Conservation (phyloP, 192 early-diverging fungal species). For the Backusella tuberculispora region DNA sequence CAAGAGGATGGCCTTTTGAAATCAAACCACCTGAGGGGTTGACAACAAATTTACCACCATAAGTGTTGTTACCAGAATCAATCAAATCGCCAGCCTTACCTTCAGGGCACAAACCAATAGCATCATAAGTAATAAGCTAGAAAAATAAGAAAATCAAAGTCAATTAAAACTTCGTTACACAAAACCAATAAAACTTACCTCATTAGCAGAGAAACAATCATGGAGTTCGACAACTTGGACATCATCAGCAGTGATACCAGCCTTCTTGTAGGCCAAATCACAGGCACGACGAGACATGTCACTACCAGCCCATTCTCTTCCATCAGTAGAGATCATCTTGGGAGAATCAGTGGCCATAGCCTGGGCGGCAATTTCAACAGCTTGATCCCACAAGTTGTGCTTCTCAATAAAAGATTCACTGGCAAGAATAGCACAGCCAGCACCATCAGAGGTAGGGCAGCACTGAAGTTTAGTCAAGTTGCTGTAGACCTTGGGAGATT, state of each 20-base stretch:
- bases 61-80: constrained; percentile 57
- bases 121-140: constrained; percentile 67
- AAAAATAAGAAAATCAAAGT: background rate
- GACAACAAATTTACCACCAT: constrained; percentile 67
- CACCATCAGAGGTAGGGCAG: constrained; percentile 75
- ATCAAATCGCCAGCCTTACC: constrained; percentile 67
- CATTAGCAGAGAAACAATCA: constrained; percentile 79
- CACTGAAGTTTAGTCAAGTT: constrained; percentile 75
- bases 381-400: constrained; percentile 62
- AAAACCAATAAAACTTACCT: constrained; percentile 39
- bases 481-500: constrained; percentile 64
- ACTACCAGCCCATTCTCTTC: constrained; percentile 62
- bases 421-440: constrained; percentile 64
- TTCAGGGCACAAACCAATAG: constrained; percentile 64
- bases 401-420: constrained; percentile 68
- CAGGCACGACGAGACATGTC: constrained; percentile 74
- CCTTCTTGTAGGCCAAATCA: constrained; percentile 51
- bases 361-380: constrained; percentile 71
- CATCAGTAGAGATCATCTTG: constrained; percentile 49
- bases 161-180: constrained; percentile 36
- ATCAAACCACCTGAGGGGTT: constrained; percentile 77
- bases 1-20: constrained; percentile 78
- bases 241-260: constrained; percentile 63
- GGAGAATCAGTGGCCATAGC: constrained; percentile 76
- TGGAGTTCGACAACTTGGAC: constrained; percentile 74